phyloP scores from a whole-genome alignment of 2,329 filamentous ascomycete genomes.

The Pseudocercospora pini-densiflorae region DNA sequence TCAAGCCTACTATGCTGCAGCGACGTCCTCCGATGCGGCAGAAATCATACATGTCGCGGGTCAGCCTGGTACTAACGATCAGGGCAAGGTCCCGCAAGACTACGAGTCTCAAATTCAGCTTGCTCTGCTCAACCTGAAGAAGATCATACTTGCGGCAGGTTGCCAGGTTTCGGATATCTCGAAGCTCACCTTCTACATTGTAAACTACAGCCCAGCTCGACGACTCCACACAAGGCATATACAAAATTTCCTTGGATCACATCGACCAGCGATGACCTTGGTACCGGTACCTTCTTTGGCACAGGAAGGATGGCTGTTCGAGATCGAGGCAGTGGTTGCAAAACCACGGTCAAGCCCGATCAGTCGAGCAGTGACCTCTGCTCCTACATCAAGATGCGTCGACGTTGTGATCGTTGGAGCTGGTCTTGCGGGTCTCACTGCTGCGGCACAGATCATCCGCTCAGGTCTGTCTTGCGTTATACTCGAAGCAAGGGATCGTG shows the following conservation, averaged over 20 bases:
- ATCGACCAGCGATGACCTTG: conserved; percentile 50
- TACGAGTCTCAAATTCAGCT: conserved; percentile 13
- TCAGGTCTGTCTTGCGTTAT: conserved; percentile 32
- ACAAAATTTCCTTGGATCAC: conserved; percentile 44
- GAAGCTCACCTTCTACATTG: conserved; percentile 51
- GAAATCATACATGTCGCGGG: conserved; percentile 16
- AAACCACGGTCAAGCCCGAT: conserved; percentile 31
- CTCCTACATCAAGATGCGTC: conserved; percentile 9
- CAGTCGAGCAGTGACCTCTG: conserved; percentile 34
- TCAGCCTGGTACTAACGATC: conserved; percentile 12
- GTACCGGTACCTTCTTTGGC: conserved; percentile 50
- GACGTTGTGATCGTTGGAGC: conserved; percentile 37
- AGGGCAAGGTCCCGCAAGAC: conserved; percentile 5
- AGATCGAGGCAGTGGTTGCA: conserved; percentile 50
- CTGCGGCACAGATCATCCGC: conserved; percentile 29
- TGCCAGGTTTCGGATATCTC: conserved; percentile 45
- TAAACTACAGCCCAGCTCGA: conserved; percentile 47
- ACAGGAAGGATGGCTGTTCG: conserved; percentile 46
- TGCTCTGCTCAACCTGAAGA: conserved; percentile 9
- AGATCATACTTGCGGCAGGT: conserved; percentile 37
- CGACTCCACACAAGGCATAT: conserved; percentile 46
- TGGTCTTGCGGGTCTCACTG: conserved; percentile 34
- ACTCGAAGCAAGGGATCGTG: conserved; percentile 36
- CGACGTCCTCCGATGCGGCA: conserved; percentile 1
- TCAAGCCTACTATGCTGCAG: conserved; percentile 15